Percentiles rank a stretch among this genome's conserved stretches.
phyloP scores from a whole-genome alignment of 441 rosid genomes.

The Adansonia gregorii region DNA sequence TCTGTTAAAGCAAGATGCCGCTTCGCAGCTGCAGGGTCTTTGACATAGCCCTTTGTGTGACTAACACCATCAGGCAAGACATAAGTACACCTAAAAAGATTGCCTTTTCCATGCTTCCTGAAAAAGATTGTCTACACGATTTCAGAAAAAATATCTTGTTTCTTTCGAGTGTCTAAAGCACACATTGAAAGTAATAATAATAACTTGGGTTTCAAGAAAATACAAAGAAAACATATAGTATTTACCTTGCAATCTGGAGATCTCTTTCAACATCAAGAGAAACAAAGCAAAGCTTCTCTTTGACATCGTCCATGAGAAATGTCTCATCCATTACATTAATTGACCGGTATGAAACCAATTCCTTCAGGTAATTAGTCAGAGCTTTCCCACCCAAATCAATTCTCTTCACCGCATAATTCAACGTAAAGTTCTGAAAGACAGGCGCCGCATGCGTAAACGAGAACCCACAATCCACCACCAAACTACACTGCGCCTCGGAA shows the following conservation, averaged over 20 bases:
- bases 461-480: slow-evolving; percentile 92
- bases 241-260: slow-evolving; percentile 62
- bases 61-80: slow-evolving; percentile 91
- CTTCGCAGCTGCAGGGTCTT: slow-evolving; percentile 67
- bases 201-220: background rate
- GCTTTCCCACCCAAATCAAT: slow-evolving; percentile 95
- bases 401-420: slow-evolving; percentile 76
- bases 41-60: slow-evolving; percentile 83
- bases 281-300: slow-evolving; percentile 93
- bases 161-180: background rate
- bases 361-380: slow-evolving; percentile 88
- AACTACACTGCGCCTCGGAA: slow-evolving; percentile 71
- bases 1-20: slow-evolving; percentile 45
- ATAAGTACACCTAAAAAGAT: slow-evolving; percentile 66
- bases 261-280: slow-evolving; percentile 78
- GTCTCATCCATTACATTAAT: slow-evolving; percentile 88
- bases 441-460: slow-evolving; percentile 94
- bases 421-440: slow-evolving; percentile 70
- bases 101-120: slow-evolving; percentile 65
- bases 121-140: slow-evolving; percentile 18
- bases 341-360: slow-evolving; percentile 77
- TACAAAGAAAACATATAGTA: background rate
- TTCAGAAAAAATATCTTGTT: background rate
- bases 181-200: background rate
- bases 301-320: slow-evolving; percentile 85